A percentile compares a stretch with the other conserved stretches of the same genome.
These are phyloP conservation scores for Cyberlindnera petersonii DNA, from an alignment of 805 yeast species.

Conservation along the genomic window DNA sequence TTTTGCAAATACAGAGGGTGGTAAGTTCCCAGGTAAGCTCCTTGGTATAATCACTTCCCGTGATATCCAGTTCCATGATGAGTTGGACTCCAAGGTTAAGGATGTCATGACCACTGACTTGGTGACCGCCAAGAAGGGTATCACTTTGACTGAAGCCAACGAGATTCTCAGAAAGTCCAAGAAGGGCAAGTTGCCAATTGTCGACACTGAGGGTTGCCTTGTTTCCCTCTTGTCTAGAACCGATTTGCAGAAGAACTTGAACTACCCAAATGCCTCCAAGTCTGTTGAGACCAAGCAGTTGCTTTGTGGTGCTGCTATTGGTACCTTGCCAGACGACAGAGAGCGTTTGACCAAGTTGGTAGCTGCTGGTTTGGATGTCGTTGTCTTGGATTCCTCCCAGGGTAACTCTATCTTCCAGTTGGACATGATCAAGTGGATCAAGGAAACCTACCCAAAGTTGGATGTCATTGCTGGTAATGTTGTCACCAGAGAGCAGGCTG, in stretches of 20 bases:
- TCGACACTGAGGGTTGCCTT: constrained; percentile 70
- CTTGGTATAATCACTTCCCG: constrained; percentile 96
- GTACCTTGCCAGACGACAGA: constrained; percentile 87
- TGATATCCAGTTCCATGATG: constrained; percentile 92
- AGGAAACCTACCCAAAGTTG: constrained; percentile 69
- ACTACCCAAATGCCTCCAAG: constrained; percentile 92
- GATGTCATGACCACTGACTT: constrained; percentile 89
- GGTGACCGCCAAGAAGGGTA: constrained; percentile 79
- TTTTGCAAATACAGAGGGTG: constrained; percentile 55
- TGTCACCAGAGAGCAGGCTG: constrained; percentile 98
- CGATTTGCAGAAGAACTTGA: constrained; percentile 93
- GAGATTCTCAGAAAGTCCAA: constrained; percentile 85
- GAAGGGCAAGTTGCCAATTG: constrained; percentile 96
- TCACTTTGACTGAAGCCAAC: constrained; percentile 82
- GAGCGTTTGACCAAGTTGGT: constrained; percentile 80
- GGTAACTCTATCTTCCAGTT: constrained; percentile 96
- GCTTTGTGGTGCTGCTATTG: constrained; percentile 97
- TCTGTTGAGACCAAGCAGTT: constrained; percentile 90
- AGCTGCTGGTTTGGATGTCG: constrained; percentile 96
- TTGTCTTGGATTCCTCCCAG: constrained; percentile 92
- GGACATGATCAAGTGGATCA: constrained; percentile 90
- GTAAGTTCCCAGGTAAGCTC: constrained; percentile 82
- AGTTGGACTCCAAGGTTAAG: constrained; percentile 54
- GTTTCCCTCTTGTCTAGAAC: constrained; percentile 91
- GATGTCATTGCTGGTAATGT: constrained; percentile 97